Percentiles rank a stretch among this genome's conserved stretches.
Conservation (phyloP, 768 basidiomycete genomes). For the Coprinellus micaceus region DNA sequence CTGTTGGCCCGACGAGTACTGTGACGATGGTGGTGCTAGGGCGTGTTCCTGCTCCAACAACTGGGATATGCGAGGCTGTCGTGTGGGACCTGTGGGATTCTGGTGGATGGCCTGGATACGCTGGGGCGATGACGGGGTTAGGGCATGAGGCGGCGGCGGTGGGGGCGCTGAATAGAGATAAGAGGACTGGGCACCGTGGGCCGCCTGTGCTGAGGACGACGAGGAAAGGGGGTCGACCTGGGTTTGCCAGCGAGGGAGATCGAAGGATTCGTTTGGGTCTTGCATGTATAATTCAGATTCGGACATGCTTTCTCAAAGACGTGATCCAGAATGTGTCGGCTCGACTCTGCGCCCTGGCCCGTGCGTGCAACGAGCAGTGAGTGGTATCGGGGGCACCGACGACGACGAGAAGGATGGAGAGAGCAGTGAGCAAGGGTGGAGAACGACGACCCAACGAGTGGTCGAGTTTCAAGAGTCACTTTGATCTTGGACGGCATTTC, state of each 20-base stretch:
- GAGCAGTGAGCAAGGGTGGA: no score
- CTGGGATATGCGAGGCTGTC: slow-evolving; percentile 63
- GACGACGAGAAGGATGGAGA: neutral
- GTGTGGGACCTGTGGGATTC: slow-evolving; percentile 36
- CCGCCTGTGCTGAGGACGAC: slow-evolving; percentile 37
- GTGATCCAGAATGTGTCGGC: neutral
- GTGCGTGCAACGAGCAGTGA: neutral
- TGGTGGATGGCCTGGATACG: slow-evolving; percentile 52
- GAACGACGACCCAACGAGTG: no score
- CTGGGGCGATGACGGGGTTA: slow-evolving; percentile 37
- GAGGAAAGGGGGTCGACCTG: slow-evolving; percentile 51
- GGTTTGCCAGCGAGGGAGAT: slow-evolving; percentile 72
- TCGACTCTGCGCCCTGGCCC: neutral
- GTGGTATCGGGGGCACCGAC: slow-evolving; percentile 1
- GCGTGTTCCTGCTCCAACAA: slow-evolving; percentile 63
- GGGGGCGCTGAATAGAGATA: slow-evolving; percentile 57
- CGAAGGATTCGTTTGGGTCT: slow-evolving; percentile 79
- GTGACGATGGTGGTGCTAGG: slow-evolving; percentile 37
- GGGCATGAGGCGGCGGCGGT: slow-evolving; percentile 44
- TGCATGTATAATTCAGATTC: slow-evolving; percentile 76
- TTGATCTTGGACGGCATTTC: slow-evolving; percentile 10
- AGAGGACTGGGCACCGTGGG: slow-evolving; percentile 52
- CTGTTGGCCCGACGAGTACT: slow-evolving; percentile 50
- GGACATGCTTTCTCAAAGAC: slow-evolving; percentile 48
- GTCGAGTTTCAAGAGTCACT: slow-evolving; percentile 10